Conservation (phyloP, 2,329 filamentous ascomycete genomes). For the Sclerotinia borealis region DNA sequence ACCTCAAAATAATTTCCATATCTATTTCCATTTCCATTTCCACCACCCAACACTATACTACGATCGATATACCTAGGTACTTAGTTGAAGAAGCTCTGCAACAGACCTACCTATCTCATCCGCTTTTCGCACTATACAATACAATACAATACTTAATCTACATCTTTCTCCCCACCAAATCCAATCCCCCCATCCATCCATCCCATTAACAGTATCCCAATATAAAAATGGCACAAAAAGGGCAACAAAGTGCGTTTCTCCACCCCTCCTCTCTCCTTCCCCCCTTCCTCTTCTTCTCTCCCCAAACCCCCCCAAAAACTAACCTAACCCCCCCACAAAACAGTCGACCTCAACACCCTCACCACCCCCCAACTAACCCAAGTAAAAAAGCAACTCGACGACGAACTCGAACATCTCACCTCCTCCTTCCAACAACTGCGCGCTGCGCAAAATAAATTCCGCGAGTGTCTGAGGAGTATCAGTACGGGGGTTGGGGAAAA, state of each 20-base stretch:
- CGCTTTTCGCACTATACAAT: too few relatives aligned
- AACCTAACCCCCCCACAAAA: not conserved
- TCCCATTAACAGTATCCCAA: too few relatives aligned
- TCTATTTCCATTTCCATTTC: not conserved
- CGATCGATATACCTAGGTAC: too few relatives aligned
- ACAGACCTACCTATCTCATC: too few relatives aligned
- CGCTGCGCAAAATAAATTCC: slow-evolving; percentile 84
- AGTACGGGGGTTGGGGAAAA: slow-evolving; percentile 45
- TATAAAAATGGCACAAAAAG: not conserved
- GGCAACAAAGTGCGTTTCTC: not conserved
- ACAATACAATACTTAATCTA: not conserved
- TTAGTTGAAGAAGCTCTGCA: too few relatives aligned
- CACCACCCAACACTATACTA: too few relatives aligned
- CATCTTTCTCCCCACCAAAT: not conserved
- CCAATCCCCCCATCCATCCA: too few relatives aligned
- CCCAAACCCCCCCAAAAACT: not conserved
- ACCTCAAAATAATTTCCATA: not conserved
- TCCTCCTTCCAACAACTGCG: slow-evolving; percentile 85
- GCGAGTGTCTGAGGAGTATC: slow-evolving; percentile 80
- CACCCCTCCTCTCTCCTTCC: not conserved
- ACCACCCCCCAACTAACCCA: slow-evolving; percentile 79
- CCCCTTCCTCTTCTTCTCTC: not conserved
- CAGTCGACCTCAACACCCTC: slow-evolving; percentile 69
- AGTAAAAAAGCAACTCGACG: slow-evolving; percentile 93
- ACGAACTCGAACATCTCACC: slow-evolving; percentile 92